A percentile compares a stretch with the other conserved stretches of the same genome.
phyloP scores from a whole-genome alignment of 441 rosid genomes.

The Erodium moschatum region DNA sequence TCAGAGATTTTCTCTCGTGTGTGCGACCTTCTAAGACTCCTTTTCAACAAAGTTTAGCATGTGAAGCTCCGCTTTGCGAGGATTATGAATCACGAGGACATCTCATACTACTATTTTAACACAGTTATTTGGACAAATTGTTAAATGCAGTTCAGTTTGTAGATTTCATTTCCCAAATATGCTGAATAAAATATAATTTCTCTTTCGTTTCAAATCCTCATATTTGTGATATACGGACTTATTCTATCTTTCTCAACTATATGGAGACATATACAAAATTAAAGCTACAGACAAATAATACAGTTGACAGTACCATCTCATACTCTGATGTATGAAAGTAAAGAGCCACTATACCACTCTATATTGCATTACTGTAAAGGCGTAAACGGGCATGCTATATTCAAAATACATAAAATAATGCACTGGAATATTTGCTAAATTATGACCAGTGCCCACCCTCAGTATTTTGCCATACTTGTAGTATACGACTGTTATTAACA shows the following conservation, averaged over 20 bases:
- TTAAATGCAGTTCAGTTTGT: not conserved
- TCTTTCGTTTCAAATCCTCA: not conserved
- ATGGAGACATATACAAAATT: not conserved
- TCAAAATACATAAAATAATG: not conserved
- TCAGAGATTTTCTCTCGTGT: not conserved
- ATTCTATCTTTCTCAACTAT: not conserved
- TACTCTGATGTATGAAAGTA: conserved; percentile 5
- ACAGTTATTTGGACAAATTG: not conserved
- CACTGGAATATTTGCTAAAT: not conserved
- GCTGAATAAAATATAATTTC: conserved; percentile 1
- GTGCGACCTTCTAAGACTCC: not conserved
- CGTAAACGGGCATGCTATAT: not conserved
- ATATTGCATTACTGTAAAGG: not conserved
- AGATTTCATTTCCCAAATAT: not conserved
- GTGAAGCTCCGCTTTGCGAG: not conserved
- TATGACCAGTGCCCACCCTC: not conserved
- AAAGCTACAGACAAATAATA: not conserved
- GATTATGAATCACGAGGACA: not conserved
- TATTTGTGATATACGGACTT: not conserved
- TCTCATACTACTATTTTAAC: not conserved
- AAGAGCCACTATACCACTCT: conserved; percentile 19
- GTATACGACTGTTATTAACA: not conserved
- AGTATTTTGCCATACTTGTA: not conserved
- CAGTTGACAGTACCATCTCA: not conserved
- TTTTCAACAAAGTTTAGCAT: not conserved